Base-by-base conservation (phyloP, 768 basidiomycete species). In the Paxillus ammoniavirescens region DNA sequence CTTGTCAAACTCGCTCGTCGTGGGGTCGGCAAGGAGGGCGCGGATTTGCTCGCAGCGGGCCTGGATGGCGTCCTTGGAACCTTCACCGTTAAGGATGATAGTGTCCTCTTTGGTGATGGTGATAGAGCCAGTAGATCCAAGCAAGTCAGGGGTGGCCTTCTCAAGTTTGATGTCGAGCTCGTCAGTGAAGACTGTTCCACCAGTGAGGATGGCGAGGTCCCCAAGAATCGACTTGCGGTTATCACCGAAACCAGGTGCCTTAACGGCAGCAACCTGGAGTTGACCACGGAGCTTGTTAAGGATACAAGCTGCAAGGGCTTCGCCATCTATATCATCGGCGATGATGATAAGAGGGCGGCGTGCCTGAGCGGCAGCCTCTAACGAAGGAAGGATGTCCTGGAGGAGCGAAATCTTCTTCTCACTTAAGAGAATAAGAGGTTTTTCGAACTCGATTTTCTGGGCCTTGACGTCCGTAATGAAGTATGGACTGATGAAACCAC, bases 231-330 rank as follows among this genome's bases (percentile, higher is more conserved):
- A 91, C 78, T 98, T 99, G 75, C 96, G 89, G 84, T 98, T 99
- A 77, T 98, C 96, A 65, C 96, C 96, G 70, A 99, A 98, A 48
- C 96, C 93, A 49, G 96, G 96, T 15, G 96, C 95, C 78, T 99
- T 98, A 75, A 98, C 84, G 45, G 93, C 95, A 46, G 76, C 87
- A 57, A 98, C 96, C 66, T 89, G 87, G 53, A 99, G 86, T 72
- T 98, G 96, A 33, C 96, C 96, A 60, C 96, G 92, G 57, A 99
- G 90, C 81, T 98, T 98, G 91, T 99, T 98, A 72, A 98, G 85
- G 66, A 98, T 95, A 69, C 93, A 95, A 18, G 95, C 96, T 47
- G 96, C 96, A 54, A 98, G 86, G 1, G 95, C 96, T 73, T 99
- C 96, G 47, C 96, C 95, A 65, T 99, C 96, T 56, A 99, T 76